Base-by-base conservation (phyloP, 345 rosid species). In the Camelina laxa region DNA sequence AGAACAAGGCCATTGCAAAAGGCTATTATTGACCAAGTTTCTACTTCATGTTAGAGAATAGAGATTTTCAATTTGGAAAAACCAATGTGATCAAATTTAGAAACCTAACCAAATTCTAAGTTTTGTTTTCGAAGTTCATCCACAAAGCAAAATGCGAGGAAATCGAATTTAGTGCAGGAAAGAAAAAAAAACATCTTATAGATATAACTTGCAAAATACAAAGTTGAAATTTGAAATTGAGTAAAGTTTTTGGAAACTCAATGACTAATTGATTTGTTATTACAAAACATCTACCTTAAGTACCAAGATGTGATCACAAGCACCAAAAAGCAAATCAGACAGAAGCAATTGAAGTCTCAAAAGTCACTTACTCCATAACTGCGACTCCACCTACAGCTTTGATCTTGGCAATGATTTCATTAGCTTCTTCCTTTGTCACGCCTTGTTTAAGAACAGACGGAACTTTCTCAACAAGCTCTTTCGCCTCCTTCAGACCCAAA, bases 371-470 rank as follows among this genome's bases (percentile, higher is more conserved):
- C 75, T 75, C 80, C 82, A 75, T 75, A 6, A 75, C 73, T 35
- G 80, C 82, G 20, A 70, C 55, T 59, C 82, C 82, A 75, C 82
- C 82, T 3, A 41, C 82, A 70, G 80, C 76, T 74, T 65, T 70
- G 59, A 80, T 75, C 74, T 80, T 80, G 0, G 60, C 80, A 44
- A 80, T 65, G 39, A 80, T 70, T 7, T 38, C 80, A 27, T 51
- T 65, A 58, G 82, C 82, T 54, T 80, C 82, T 45, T 80, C 82
- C 68, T 80, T 80, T 2, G 82, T 75, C 42, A 80, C 60, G 6
- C 82, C 82, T 65, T 75, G 82, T 45, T 80, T 75, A 13, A 80
- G 63, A 69, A 80, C 50, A 1, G 57, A 39, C 0, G 82, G 76
- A 9, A 20, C 80, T 66, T 80, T 75, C 76, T 80, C 82, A 47